Evolutionary conservation across 2,329 filamentous ascomycete species (phyloP).

Genomic region (Fusarium sp.): DNA sequence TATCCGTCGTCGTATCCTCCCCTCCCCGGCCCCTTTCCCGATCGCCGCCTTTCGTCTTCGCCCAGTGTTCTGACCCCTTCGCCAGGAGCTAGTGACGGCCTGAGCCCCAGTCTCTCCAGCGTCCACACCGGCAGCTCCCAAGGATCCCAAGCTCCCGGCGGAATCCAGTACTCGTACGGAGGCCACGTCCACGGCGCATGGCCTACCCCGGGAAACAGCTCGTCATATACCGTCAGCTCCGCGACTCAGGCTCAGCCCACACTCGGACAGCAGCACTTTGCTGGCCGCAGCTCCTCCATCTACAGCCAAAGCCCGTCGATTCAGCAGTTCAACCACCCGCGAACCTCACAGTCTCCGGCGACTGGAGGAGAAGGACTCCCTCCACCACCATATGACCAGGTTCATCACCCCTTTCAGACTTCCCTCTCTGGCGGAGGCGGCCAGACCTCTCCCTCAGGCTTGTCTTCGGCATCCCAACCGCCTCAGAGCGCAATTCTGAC

Average conservation of each 20-base stretch:
- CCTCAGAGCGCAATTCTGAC: conserved; percentile 42
- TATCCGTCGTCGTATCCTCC: conserved; percentile 41
- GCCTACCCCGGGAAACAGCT: conserved; percentile 63
- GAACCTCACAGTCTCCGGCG: conserved; percentile 59
- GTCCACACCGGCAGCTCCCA: conserved; percentile 70
- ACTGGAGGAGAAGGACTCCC: conserved; percentile 72
- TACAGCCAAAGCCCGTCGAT: conserved; percentile 67
- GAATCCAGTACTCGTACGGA: conserved; percentile 62
- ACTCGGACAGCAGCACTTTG: conserved; percentile 45
- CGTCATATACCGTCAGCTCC: conserved; percentile 67
- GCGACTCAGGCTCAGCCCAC: conserved; percentile 46
- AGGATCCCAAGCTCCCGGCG: conserved; percentile 66
- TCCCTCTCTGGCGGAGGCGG: conserved; percentile 63
- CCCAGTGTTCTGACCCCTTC: conserved; percentile 52
- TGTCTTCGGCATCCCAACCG: conserved; percentile 47
- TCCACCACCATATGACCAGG: conserved; percentile 75
- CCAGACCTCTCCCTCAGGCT: conserved; percentile 47
- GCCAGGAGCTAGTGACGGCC: conserved; percentile 68
- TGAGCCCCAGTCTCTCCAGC: conserved; percentile 71
- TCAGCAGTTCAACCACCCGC: conserved; percentile 47
- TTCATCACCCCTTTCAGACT: conserved; percentile 73
- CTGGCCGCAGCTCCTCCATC: conserved; percentile 44
- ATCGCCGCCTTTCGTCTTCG: conserved; percentile 44
- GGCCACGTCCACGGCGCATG: conserved; percentile 68
- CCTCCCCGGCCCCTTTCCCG: conserved; percentile 43